phyloP scores from a whole-genome alignment of 164 flowering plant genomes.

The Chimonanthus praecox region DNA sequence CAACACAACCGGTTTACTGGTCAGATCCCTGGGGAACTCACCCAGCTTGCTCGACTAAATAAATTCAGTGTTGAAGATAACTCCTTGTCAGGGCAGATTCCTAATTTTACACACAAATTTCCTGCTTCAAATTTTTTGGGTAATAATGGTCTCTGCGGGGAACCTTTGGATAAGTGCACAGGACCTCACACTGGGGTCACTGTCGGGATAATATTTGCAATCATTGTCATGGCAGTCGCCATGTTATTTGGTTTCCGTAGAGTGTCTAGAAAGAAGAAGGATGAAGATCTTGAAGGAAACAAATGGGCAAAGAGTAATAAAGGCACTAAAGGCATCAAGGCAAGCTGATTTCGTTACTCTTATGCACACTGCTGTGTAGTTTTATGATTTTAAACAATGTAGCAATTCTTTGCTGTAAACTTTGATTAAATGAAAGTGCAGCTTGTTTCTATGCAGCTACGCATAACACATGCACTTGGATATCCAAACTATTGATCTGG shows the following conservation, averaged over 20 bases:
- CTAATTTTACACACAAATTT: conserved; percentile 5
- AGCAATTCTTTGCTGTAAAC: neutral
- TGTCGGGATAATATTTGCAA: conserved; percentile 32
- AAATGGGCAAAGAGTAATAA: conserved; percentile 70
- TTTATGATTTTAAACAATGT: neutral
- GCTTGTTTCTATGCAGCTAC: no score
- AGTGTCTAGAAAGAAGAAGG: conserved; percentile 34
- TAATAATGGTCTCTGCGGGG: conserved; percentile 10
- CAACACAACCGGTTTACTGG: conserved; percentile 51
- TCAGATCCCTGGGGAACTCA: conserved; percentile 45
- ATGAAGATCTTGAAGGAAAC: conserved; percentile 70
- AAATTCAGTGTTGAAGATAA: conserved; percentile 50
- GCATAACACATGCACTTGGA: neutral
- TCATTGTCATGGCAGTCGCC: conserved; percentile 26
- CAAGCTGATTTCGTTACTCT: conserved; percentile 1
- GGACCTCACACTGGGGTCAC: conserved; percentile 23
- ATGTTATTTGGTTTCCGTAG: conserved; percentile 33
- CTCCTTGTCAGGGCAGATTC: conserved; percentile 49
- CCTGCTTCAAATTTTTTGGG: neutral
- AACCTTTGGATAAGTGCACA: conserved; percentile 20
- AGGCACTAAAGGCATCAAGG: conserved; percentile 65
- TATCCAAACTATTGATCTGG: no score
- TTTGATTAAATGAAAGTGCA: neutral
- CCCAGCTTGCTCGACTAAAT: conserved; percentile 39
- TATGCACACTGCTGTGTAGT: neutral